Conservation (phyloP, 208 protist genomes). For the Endotrypanum monterogeii region DNA sequence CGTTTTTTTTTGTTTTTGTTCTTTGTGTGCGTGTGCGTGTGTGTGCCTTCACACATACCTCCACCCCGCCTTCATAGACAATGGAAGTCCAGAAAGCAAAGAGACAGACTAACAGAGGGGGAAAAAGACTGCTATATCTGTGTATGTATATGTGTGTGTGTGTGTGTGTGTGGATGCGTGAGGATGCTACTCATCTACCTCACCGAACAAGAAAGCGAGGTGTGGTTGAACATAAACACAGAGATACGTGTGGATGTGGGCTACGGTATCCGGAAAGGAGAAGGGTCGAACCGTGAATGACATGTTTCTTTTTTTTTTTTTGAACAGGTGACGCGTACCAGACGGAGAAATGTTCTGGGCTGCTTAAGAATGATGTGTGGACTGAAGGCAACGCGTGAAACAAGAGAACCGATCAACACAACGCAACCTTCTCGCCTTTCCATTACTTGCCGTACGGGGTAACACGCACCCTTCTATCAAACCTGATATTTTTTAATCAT, state of each 20-base stretch:
- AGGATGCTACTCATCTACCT: neutral
- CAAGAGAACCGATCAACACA: no score
- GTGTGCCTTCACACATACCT: conserved; percentile 1
- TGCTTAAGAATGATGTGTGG: neutral
- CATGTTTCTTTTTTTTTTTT: neutral
- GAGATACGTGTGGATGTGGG: neutral
- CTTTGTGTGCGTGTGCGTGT: neutral
- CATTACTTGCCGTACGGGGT: no score
- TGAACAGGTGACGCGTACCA: neutral
- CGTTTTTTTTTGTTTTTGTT: conserved; percentile 11
- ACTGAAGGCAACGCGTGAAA: no score
- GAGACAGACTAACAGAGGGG: neutral
- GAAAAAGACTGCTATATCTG: neutral
- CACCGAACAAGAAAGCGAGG: neutral
- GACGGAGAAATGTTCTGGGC: neutral
- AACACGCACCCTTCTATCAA: no score
- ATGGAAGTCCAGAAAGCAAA: neutral
- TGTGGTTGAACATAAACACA: neutral
- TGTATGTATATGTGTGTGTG: neutral
- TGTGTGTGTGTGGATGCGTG: neutral
- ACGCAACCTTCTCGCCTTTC: no score
- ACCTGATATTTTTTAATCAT: no score
- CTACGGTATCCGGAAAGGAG: neutral
- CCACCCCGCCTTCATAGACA: conserved; percentile 2
- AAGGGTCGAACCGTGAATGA: neutral